These are phyloP conservation scores for Phytophthora constricta DNA, from an alignment of 352 stramenopile genomes.

Conservation along the genomic window DNA sequence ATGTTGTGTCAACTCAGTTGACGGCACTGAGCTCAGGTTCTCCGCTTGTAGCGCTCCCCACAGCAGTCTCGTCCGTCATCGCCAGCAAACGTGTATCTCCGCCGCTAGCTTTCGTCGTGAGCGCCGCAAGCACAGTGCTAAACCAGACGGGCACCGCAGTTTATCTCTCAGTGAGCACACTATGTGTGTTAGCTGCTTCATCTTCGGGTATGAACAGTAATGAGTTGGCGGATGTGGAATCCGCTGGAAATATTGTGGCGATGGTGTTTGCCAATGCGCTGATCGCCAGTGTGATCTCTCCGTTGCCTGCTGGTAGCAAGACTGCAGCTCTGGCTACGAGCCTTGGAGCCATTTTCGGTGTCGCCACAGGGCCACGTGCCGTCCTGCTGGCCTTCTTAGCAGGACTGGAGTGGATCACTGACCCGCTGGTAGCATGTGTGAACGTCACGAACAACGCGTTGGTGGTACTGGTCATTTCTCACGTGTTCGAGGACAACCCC, in stretches of 20 bases:
- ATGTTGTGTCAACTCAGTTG: slow-evolving; percentile 57
- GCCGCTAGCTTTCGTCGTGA: slow-evolving; percentile 65
- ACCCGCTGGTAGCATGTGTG: slow-evolving; percentile 57
- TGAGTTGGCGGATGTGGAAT: slow-evolving; percentile 28
- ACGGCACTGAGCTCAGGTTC: slow-evolving; percentile 60
- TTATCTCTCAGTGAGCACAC: slow-evolving; percentile 53
- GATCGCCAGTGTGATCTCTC: slow-evolving; percentile 43
- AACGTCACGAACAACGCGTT: slow-evolving; percentile 64
- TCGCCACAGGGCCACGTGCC: slow-evolving; percentile 28
- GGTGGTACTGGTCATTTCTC: slow-evolving; percentile 55
- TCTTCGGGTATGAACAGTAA: slow-evolving; percentile 16
- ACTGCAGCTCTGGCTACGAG: slow-evolving; percentile 43
- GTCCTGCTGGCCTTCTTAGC: slow-evolving; percentile 50
- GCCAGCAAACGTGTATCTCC: slow-evolving; percentile 61
- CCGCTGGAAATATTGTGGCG: slow-evolving; percentile 30
- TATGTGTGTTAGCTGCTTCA: slow-evolving; percentile 55
- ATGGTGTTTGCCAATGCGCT: slow-evolving; percentile 52
- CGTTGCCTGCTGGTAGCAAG: slow-evolving; percentile 48
- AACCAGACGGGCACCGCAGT: slow-evolving; percentile 73
- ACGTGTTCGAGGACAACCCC: slow-evolving; percentile 50
- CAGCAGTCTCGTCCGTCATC: slow-evolving; percentile 58
- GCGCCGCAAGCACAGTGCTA: slow-evolving; percentile 46
- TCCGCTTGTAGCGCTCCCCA: slow-evolving; percentile 55
- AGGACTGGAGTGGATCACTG: slow-evolving; percentile 63
- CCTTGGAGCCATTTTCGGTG: slow-evolving; percentile 54